Percentiles rank a stretch among this genome's conserved stretches.
These are phyloP conservation scores for Protomyces arabidopsidicola DNA, from an alignment of 1,139 yeast species.

Conservation along the genomic window DNA sequence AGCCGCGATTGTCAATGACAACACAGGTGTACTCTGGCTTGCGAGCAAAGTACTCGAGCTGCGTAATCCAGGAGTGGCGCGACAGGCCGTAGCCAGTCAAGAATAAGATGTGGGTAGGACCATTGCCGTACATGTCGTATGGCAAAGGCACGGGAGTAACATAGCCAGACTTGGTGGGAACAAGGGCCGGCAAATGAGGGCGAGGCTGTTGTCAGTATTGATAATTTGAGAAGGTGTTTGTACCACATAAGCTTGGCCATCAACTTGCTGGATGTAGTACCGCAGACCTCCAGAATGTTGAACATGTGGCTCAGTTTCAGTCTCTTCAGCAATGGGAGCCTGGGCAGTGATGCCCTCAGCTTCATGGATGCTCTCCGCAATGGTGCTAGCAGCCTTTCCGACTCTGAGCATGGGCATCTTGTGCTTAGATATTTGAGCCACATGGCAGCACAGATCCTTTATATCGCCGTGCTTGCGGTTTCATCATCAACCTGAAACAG, in stretches of 20 bases:
- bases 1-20: constrained; percentile 23
- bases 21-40: constrained; percentile 18
- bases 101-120: constrained; percentile 11
- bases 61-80: constrained; percentile 10
- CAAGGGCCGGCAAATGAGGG: background rate
- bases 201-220: background rate
- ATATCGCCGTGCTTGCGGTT: background rate
- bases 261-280: constrained; percentile 1
- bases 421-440: background rate
- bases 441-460: background rate
- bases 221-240: background rate
- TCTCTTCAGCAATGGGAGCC: background rate
- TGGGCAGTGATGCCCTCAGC: background rate
- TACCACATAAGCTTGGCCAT: constrained; percentile 12
- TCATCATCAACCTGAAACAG: background rate
- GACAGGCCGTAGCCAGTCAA: constrained; percentile 17
- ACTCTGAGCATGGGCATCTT: constrained; percentile 4
- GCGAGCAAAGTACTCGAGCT: constrained; percentile 12
- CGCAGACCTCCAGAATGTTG: background rate
- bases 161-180: constrained; percentile 7
- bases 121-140: constrained; percentile 15
- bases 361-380: constrained; percentile 6
- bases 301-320: background rate
- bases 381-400: constrained; percentile 1
- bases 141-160: constrained; percentile 13